These are phyloP conservation scores for Nepenthes gracilis DNA, from an alignment of 148 eudicot species.

Conservation along the genomic window DNA sequence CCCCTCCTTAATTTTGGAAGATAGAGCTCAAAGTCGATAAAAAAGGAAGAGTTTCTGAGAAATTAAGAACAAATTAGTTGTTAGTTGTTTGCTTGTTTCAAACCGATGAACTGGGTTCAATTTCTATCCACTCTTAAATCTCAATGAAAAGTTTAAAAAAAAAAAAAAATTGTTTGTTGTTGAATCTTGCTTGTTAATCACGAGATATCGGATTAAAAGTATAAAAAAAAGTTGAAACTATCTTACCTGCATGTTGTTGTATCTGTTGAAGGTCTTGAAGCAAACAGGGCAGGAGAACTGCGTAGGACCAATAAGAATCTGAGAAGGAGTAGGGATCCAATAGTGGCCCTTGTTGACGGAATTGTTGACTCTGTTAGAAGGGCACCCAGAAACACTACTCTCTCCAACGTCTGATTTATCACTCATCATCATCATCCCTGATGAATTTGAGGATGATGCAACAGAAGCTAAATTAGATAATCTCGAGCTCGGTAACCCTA, in stretches of 20 bases:
- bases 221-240: too few relatives aligned
- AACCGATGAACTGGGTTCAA: too few relatives aligned
- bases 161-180: too few relatives aligned
- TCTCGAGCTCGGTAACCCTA: constrained; percentile 95
- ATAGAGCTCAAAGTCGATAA: too few relatives aligned
- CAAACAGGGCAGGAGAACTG: constrained; percentile 97
- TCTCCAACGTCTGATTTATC: constrained; percentile 3
- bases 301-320: constrained; percentile 91
- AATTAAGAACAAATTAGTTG: too few relatives aligned
- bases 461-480: constrained; percentile 50
- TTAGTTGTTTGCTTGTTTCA: too few relatives aligned
- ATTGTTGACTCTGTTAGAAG: constrained; percentile 34
- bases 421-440: background rate
- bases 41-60: too few relatives aligned
- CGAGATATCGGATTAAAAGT: too few relatives aligned
- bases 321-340: constrained; percentile 97
- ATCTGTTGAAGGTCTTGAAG: constrained; percentile 87
- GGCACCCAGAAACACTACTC: constrained; percentile 22
- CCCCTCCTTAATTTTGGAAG: too few relatives aligned
- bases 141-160: too few relatives aligned
- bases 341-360: constrained; percentile 43
- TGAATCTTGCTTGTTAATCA: too few relatives aligned
- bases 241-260: constrained; percentile 92
- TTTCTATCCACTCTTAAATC: too few relatives aligned
- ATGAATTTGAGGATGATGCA: constrained; percentile 11